Evolutionary conservation across 805 yeast species (phyloP).

Genomic region (Nakazawaea peltata): DNA sequence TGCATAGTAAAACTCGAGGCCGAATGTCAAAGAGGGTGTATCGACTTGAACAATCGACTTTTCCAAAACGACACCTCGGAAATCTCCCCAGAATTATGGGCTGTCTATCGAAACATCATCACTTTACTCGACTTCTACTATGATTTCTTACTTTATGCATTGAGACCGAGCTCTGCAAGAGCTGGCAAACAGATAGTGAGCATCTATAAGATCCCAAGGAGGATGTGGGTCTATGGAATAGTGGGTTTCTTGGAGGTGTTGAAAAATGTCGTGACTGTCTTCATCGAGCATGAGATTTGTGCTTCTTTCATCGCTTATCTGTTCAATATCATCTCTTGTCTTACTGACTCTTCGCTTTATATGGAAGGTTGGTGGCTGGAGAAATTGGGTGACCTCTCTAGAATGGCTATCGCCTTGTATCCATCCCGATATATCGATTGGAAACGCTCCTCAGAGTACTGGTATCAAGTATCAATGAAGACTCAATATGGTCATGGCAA

Average conservation of each 20-base stretch:
- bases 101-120: slow-evolving; percentile 59
- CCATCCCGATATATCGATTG: slow-evolving; percentile 78
- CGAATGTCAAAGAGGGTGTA: slow-evolving; percentile 62
- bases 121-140: slow-evolving; percentile 63
- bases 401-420: slow-evolving; percentile 83
- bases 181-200: slow-evolving; percentile 74
- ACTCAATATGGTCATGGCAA: slow-evolving; percentile 80
- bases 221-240: slow-evolving; percentile 83
- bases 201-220: slow-evolving; percentile 66
- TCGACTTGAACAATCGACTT: slow-evolving; percentile 46
- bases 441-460: slow-evolving; percentile 74
- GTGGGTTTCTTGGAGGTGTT: slow-evolving; percentile 73
- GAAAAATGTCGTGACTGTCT: slow-evolving; percentile 65
- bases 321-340: slow-evolving; percentile 48
- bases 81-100: slow-evolving; percentile 57
- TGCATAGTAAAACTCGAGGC: slow-evolving; percentile 60
- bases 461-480: slow-evolving; percentile 72
- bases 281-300: slow-evolving; percentile 72
- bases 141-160: slow-evolving; percentile 63
- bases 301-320: slow-evolving; percentile 69
- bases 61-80: slow-evolving; percentile 40
- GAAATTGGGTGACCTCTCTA: slow-evolving; percentile 74
- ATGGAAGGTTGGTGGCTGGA: slow-evolving; percentile 78
- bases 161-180: slow-evolving; percentile 57
- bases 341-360: slow-evolving; percentile 46